Conservation (phyloP, 768 basidiomycete genomes). For the Pleurotus tuber-regium region DNA sequence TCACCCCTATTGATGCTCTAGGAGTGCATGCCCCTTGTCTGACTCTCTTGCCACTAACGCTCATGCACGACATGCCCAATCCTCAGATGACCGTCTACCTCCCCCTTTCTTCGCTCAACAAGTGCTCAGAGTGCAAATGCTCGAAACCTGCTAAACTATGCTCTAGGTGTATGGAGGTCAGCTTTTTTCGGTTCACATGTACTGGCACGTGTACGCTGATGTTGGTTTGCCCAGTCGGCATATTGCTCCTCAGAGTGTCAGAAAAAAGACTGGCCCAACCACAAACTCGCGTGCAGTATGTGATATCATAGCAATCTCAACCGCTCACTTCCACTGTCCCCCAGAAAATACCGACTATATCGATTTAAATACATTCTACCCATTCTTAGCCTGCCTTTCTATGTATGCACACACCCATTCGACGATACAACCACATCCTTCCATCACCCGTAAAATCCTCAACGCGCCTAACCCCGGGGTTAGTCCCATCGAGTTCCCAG, state of each 20-base stretch:
- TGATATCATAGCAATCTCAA: background rate
- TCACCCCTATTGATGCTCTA: too few species aligned
- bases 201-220: background rate
- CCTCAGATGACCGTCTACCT: background rate
- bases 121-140: background rate
- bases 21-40: too few species aligned
- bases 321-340: background rate
- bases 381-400: slow-evolving; percentile 23
- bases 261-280: slow-evolving; percentile 26
- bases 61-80: background rate
- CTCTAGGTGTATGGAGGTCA: background rate
- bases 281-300: slow-evolving; percentile 28
- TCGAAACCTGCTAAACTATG: background rate
- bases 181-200: background rate
- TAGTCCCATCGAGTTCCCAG: slow-evolving; percentile 18
- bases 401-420: slow-evolving; percentile 16
- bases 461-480: slow-evolving; percentile 22
- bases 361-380: slow-evolving; percentile 28
- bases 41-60: background rate
- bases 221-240: background rate
- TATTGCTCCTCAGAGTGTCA: slow-evolving; percentile 34
- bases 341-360: slow-evolving; percentile 28
- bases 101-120: background rate
- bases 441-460: slow-evolving; percentile 25
- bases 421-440: slow-evolving; percentile 19